Evolutionary conservation across 164 flowering plant genomes (phyloP), one percentile per base, ranked within the genome.

Genomic region (Umbilicus rupestris): DNA sequence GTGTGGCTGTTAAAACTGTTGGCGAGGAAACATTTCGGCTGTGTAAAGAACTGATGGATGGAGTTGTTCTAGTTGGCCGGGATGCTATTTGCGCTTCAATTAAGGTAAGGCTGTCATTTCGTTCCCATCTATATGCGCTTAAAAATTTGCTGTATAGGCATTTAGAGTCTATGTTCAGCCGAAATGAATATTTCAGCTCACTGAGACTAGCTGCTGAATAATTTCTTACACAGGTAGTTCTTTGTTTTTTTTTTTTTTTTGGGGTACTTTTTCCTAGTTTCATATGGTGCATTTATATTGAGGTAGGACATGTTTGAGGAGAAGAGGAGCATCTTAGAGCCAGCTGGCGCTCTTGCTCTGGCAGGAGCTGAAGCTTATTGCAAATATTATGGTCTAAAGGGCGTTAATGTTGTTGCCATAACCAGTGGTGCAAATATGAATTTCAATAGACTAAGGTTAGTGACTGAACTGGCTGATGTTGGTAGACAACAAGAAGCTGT

Each of bases 321-420:
- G 85, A 92, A 86, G 73, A 82, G 99, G 76, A 92, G 85, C 84
- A 95, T 95, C 71, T 76, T 95, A 45, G 99, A 95, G 77, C 99
- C 99, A 66, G 97, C 99, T 35, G 97, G 99, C 65, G 99, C 99
- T 69, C 94, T 95, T 72, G 78, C 99, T 19, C 81, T 95, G 39
- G 99, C 99, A 64, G 99, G 99, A 71, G 99, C 99, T 71, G 96
- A 92, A 79, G 99, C 99, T n/a, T 95, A 95, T 75, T 95, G 99
- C 84, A 87, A 81, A 62, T 88, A 88, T 74, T 85, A 95, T 79
- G 93, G 92, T 62, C 81, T 90, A 31, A 85, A 88, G 79, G 92
- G 78, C 65, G 87, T 77, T 75, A 84, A 76, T 73, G 80, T 95
- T 65, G 96, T 90, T 22, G 97, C 87, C 39, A 77, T 95, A 72